phyloP scores from a whole-genome alignment of 768 basidiomycete species.

The Collybiopsis luxurians region DNA sequence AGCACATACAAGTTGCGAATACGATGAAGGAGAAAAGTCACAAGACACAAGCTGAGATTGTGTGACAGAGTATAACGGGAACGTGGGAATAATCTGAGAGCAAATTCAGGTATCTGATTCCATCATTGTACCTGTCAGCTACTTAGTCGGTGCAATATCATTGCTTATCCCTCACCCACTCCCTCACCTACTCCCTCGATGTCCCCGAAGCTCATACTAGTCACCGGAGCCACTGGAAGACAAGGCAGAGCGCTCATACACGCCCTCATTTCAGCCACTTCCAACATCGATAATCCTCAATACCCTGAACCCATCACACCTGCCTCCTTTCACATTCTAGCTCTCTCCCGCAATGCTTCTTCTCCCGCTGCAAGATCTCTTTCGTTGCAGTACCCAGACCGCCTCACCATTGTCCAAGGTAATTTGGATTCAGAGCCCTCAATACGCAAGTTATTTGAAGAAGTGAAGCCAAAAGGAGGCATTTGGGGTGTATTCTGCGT shows the following conservation, averaged over 20 bases:
- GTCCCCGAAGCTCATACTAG: constrained; percentile 20
- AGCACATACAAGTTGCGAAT: no score
- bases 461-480: constrained; percentile 20
- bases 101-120: no score
- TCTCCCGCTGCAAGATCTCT: constrained; percentile 26
- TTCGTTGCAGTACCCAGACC: constrained; percentile 17
- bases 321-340: constrained; percentile 30
- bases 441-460: constrained; percentile 32
- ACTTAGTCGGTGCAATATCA: no score
- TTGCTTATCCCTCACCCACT: neutral
- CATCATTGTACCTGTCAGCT: no score
- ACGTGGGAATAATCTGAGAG: no score
- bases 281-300: constrained; percentile 3
- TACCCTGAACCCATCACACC: neutral
- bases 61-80: no score
- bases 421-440: constrained; percentile 27
- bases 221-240: constrained; percentile 35
- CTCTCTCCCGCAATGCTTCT: constrained; percentile 31
- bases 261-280: constrained; percentile 12
- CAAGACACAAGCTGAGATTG: no score
- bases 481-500: constrained; percentile 40
- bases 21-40: no score
- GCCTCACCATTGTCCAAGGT: constrained; percentile 32
- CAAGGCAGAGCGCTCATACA: constrained; percentile 33
- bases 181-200: neutral